Base-by-base conservation (phyloP, 2,329 filamentous ascomycete species). In the Nakataea oryzae region DNA sequence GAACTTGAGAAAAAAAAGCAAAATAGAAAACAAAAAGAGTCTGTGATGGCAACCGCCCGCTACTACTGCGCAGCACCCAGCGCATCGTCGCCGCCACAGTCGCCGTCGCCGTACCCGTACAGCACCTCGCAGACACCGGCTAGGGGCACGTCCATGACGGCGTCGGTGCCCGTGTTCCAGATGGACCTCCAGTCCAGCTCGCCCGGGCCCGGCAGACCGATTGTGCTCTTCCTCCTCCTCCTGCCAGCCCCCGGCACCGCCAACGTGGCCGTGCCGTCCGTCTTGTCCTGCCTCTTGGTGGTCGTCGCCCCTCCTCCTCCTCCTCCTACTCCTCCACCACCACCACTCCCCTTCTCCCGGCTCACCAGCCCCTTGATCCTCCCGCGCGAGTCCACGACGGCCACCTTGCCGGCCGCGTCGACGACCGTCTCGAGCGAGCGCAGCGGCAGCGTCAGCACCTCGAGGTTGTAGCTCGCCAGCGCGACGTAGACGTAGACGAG, bases 401-500 rank as follows among this genome's bases (percentile, higher is more conserved):
- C 93, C 64, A 97, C 81, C 75, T 92, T 89, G 6, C 90, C 93
- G 14, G 90, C 90, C 63, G 93, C 91, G 70, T 99, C 95, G 27
- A 97, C 91, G 56, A 99, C 83, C 57, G 91, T 96, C 80, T 96
- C 93, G 61, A 96, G 83, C 68, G 86, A 89, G 62, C 79, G 80
- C 76, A 97, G 78, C 21, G 88, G 87, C 62, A 96, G 78, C 12
- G 95, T 99, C 69, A 99, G 75, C 65, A 93, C 90, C 68, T 91
- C 90, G 0, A 89, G 89, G 74, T 99, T 99, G 74, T 96, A 97
- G 58, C 85, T 83, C 58, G 93, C 92, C 47, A 99, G 84, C 54
- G 95, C 95, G 12, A 96, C 86, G 75, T 96, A 99, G 66, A 97
- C 96, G 76, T 96, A 99, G 29, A 95, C 82, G 41, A 97, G 80